Conservation (phyloP, 2,329 filamentous ascomycete species). For the Alternaria sp. region DNA sequence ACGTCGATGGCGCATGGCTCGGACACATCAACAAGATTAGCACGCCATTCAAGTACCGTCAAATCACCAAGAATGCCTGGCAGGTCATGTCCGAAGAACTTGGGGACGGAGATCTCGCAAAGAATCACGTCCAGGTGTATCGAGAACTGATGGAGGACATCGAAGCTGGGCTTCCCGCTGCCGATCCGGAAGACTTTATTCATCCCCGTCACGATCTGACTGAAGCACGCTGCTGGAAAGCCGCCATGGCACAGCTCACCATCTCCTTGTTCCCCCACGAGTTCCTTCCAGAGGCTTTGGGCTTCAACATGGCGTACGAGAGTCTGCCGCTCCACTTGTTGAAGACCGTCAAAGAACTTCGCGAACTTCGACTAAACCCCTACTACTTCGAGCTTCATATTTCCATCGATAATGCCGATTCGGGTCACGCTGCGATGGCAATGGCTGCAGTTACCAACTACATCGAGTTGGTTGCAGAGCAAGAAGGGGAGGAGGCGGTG, state of each 20-base stretch:
- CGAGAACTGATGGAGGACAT: constrained; percentile 42
- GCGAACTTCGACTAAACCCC: constrained; percentile 51
- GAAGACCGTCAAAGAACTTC: constrained; percentile 52
- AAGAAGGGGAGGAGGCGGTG: constrained; percentile 37
- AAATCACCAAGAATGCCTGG: constrained; percentile 54
- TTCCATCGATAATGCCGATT: constrained; percentile 58
- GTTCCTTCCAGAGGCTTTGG: constrained; percentile 59
- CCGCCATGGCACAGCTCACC: constrained; percentile 54
- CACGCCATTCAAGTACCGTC: constrained; percentile 51
- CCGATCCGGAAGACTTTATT: constrained; percentile 39
- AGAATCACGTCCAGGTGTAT: constrained; percentile 55
- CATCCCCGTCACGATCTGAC: constrained; percentile 30
- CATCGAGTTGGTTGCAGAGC: constrained; percentile 38
- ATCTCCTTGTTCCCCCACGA: constrained; percentile 58
- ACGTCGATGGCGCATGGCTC: constrained; percentile 59
- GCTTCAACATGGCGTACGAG: constrained; percentile 60
- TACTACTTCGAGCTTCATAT: constrained; percentile 61
- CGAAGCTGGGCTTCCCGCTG: constrained; percentile 40
- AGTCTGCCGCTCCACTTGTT: constrained; percentile 50
- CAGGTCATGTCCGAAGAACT: constrained; percentile 59
- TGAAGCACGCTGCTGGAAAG: constrained; percentile 49
- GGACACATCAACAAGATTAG: constrained; percentile 54
- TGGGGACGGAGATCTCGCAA: constrained; percentile 56
- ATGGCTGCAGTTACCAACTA: constrained; percentile 47
- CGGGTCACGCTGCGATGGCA: constrained; percentile 58